Conservation (phyloP, 495 filamentous ascomycete species). For the Talaromyces thailandensis region DNA sequence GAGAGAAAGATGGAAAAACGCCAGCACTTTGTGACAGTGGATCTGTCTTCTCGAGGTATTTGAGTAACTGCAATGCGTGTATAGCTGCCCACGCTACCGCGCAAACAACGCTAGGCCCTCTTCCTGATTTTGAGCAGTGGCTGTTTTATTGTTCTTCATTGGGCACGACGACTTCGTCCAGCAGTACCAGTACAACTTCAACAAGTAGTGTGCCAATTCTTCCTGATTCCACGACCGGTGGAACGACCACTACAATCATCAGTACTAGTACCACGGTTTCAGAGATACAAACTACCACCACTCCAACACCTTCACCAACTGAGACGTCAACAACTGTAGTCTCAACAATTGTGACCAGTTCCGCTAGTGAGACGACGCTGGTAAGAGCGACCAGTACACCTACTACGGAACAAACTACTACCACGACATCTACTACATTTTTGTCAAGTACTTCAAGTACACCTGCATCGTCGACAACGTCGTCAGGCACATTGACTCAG, state of each 20-base stretch:
- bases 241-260: neutral
- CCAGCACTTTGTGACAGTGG: neutral
- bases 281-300: neutral
- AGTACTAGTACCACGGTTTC: neutral
- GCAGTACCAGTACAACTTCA: neutral
- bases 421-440: neutral
- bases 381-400: neutral
- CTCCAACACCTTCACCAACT: neutral
- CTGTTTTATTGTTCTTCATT: constrained; percentile 7
- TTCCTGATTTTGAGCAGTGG: constrained; percentile 10
- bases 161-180: neutral
- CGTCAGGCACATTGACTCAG: neutral
- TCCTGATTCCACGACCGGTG: neutral
- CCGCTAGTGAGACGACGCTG: neutral
- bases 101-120: neutral
- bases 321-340: neutral
- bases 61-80: neutral
- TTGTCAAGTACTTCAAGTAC: neutral
- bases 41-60: constrained; percentile 2
- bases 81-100: neutral
- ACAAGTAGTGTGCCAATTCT: neutral
- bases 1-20: constrained; percentile 7
- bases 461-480: neutral
- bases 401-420: neutral
- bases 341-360: no score